These are phyloP conservation scores for Limonium bicolor DNA, from an alignment of 148 eudicot species.

Conservation along the genomic window DNA sequence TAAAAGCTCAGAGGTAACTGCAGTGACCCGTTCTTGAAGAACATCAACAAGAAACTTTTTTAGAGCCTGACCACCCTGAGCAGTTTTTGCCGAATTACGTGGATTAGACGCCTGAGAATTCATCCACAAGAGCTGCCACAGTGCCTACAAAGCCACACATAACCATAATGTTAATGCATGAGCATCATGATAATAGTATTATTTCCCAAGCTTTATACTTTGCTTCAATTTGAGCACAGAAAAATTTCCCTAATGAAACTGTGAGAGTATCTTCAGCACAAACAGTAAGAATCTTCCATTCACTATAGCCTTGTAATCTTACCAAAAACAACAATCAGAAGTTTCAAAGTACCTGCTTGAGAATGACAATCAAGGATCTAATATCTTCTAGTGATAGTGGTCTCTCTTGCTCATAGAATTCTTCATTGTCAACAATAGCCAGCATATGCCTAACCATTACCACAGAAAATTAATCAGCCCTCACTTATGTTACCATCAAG, in stretches of 20 bases:
- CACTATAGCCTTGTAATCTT: too few species aligned
- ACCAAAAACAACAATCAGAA: neutral
- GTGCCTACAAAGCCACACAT: conserved; percentile 42
- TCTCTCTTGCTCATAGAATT: conserved; percentile 89
- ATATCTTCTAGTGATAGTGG: conserved; percentile 78
- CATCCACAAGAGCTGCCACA: conserved; percentile 94
- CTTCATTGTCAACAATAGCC: conserved; percentile 93
- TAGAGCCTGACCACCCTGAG: conserved; percentile 18
- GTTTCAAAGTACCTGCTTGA: conserved; percentile 57
- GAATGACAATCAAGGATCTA: conserved; percentile 66
- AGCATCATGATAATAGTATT: too few species aligned
- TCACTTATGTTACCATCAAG: too few species aligned
- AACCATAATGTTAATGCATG: too few species aligned
- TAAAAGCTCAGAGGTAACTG: conserved; percentile 79
- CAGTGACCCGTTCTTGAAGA: conserved; percentile 71
- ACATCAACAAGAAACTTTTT: conserved; percentile 62
- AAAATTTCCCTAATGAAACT: too few species aligned
- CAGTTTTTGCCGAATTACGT: conserved; percentile 22
- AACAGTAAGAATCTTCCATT: too few species aligned
- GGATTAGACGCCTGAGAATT: conserved; percentile 54
- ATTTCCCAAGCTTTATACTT: too few species aligned
- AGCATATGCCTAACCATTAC: conserved; percentile 99
- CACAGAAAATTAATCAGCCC: conserved; percentile 8
- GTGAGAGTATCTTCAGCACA: too few species aligned
- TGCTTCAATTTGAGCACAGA: too few species aligned